Evolutionary conservation across 106 monocot genomes (phyloP), one percentile per base, ranked within the genome.

Genomic region (Dioscorea dumetorum): DNA sequence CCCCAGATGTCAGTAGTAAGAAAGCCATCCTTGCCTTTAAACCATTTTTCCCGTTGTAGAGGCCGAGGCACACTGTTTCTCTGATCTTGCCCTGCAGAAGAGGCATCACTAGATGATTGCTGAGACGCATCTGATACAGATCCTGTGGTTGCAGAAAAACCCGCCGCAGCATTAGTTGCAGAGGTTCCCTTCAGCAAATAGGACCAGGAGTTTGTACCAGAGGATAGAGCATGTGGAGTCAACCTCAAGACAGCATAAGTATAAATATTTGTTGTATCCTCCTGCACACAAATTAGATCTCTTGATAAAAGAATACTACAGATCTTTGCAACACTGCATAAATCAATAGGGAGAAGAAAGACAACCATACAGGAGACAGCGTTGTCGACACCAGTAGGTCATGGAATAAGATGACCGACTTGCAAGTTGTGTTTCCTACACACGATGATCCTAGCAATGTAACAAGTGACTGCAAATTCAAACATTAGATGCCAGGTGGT

Each of bases 11-110:
- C 87, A 64, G 77, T 72, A 15, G 60, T 70, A 68, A 97, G 69
- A 81, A 89, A 97, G n/a, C 97, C 89, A 81, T 97, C 97, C 60
- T 82, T 89, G 65, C 89, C 87, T 84, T 83, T 97, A 28, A 53
- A 79, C 92, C 92, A 92, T 76, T 78, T 92, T 21, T 84, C 83
- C 72, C 77, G 80, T 67, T 84, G 87, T 62, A 97, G 71, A 74
- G 91, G 89, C 64, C 97, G 84, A 17, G 62, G 75, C 14, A 78
- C 68, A 68, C 73, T 57, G 78, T 57, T 50, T 22, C 49, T 73
- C 50, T 63, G 66, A 23, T 41, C 73, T 75, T 84, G 76, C 66
- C 79, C 78, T 60, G 67, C 79, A 56, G 75, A 61, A 50, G 79
- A 82, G 58, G 74, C 73, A 80, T 85, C 86, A 72, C 73, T 67